A percentile compares a stretch with the other conserved stretches of the same genome.
Evolutionary conservation across 176 grass and related monocot genomes (phyloP).

Genomic region (Juncus inflexus): DNA sequence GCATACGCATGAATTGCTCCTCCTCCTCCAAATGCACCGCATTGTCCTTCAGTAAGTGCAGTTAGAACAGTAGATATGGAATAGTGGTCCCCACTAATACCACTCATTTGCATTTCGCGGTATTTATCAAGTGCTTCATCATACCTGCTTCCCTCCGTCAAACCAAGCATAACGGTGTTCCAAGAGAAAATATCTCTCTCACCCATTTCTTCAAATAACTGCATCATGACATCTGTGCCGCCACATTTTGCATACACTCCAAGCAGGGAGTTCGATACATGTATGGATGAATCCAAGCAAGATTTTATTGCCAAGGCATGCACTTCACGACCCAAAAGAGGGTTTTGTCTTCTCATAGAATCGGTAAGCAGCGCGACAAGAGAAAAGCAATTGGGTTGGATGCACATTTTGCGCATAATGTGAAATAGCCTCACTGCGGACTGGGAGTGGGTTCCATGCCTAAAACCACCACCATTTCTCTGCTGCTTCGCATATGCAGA

Average conservation of each 20-base stretch:
- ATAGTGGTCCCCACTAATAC: conserved; percentile 29
- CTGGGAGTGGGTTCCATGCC: not conserved
- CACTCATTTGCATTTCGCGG: conserved; percentile 27
- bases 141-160: conserved; percentile 33
- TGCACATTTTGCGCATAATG: conserved; percentile 25
- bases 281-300: conserved; percentile 13
- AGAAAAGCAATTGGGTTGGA: conserved; percentile 35
- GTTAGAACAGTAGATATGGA: conserved; percentile 37
- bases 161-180: conserved; percentile 32
- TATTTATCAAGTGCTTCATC: conserved; percentile 33
- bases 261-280: conserved; percentile 35
- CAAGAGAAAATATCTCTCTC: conserved; percentile 47
- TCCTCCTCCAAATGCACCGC: not conserved
- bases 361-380: conserved; percentile 35
- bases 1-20: conserved; percentile 38
- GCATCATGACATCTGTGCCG: not conserved
- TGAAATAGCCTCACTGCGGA: conserved; percentile 19
- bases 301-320: conserved; percentile 38
- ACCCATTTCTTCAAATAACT: conserved; percentile 35
- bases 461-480: not conserved
- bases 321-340: conserved; percentile 31
- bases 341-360: conserved; percentile 29
- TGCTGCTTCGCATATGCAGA: conserved; percentile 27
- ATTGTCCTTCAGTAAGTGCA: conserved; percentile 20
- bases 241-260: conserved; percentile 22